Evolutionary conservation across 2,329 filamentous ascomycete species (phyloP).

Genomic region (Trichoderma atroviride): DNA sequence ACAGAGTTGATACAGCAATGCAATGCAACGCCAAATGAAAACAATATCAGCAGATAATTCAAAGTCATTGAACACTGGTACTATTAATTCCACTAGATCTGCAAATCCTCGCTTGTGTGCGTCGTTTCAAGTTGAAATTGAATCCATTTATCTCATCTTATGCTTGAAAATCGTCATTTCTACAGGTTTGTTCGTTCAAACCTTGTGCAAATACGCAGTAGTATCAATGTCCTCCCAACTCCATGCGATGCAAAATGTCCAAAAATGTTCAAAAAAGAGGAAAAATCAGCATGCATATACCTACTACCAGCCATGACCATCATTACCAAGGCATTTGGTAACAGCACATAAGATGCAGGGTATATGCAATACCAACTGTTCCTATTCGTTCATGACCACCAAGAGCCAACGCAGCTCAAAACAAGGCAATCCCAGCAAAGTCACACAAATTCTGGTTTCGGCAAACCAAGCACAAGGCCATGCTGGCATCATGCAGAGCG

Average conservation of each 20-base stretch:
- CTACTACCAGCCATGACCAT: background rate
- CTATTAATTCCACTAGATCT: background rate
- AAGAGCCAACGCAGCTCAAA: background rate
- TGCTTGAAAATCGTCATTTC: background rate
- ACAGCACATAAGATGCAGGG: background rate
- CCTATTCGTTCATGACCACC: background rate
- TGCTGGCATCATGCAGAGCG: background rate
- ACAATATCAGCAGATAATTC: background rate
- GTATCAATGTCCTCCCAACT: slow-evolving; percentile 11
- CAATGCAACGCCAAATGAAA: background rate
- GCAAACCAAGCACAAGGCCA: background rate
- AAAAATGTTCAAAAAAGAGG: background rate
- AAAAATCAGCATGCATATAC: background rate
- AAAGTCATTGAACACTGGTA: background rate
- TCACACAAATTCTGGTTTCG: background rate
- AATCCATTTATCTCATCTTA: background rate
- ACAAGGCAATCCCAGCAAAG: slow-evolving; percentile 4
- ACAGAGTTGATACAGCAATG: background rate
- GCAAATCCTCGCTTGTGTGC: background rate
- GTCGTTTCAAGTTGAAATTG: background rate
- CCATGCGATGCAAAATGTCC: slow-evolving; percentile 17
- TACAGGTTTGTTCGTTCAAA: background rate
- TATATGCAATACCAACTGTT: background rate
- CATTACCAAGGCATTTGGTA: background rate
- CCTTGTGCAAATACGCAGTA: background rate